These are phyloP conservation scores for Ophiostoma montium DNA, from an alignment of 2,329 filamentous ascomycete genomes.

Conservation along the genomic window DNA sequence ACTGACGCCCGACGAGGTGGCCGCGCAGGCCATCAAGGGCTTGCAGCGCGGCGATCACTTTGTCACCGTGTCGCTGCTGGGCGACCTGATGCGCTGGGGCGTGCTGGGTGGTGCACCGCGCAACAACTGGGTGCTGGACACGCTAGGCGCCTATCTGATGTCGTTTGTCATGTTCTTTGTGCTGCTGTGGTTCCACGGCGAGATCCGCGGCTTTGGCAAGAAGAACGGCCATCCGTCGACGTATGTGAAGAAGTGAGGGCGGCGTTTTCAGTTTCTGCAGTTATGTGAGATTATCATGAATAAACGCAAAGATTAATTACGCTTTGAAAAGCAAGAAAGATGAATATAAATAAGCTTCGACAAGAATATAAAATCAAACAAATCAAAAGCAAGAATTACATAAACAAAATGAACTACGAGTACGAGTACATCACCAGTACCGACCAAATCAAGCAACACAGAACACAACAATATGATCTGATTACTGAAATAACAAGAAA, in stretches of 20 bases:
- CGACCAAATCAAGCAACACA: neutral
- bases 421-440: no score
- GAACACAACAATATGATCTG: neutral
- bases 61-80: conserved; percentile 62
- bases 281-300: no score
- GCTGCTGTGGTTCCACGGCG: conserved; percentile 39
- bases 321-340: no score
- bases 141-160: conserved; percentile 38
- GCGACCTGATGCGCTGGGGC: conserved; percentile 54
- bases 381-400: neutral
- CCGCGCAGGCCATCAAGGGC: conserved; percentile 51
- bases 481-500: neutral
- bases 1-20: conserved; percentile 67
- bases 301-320: no score
- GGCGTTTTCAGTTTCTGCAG: no score
- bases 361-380: neutral
- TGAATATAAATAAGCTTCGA: no score
- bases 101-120: conserved; percentile 39
- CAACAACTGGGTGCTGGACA: conserved; percentile 48
- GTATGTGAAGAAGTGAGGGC: conserved; percentile 16
- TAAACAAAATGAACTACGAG: neutral
- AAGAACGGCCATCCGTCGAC: conserved; percentile 44
- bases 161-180: conserved; percentile 45
- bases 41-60: conserved; percentile 71
- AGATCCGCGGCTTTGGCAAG: conserved; percentile 41